Percentiles rank a stretch among this genome's conserved stretches.
These are phyloP conservation scores for Calonectria hawksworthii DNA, from an alignment of 2,329 filamentous ascomycete species.

Conservation along the genomic window DNA sequence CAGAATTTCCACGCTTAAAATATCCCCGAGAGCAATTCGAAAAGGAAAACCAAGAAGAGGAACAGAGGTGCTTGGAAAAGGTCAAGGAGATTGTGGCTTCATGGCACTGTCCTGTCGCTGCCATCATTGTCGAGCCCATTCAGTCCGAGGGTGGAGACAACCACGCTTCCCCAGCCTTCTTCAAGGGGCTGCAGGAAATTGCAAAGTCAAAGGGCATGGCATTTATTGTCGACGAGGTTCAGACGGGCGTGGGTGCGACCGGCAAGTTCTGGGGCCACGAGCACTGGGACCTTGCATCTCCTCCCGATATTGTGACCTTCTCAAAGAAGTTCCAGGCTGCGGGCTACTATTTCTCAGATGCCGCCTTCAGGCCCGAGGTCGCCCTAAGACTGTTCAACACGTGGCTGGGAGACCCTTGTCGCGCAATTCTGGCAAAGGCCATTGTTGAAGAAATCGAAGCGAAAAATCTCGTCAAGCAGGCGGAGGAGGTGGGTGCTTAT, in stretches of 20 bases:
- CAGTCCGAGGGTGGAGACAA: conserved; percentile 89
- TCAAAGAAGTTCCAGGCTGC: conserved; percentile 72
- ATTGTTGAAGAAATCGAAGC: conserved; percentile 81
- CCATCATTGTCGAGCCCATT: conserved; percentile 82
- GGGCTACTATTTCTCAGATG: conserved; percentile 56
- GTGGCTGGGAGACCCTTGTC: conserved; percentile 94
- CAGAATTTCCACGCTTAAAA: conserved; percentile 85
- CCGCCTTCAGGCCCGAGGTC: conserved; percentile 85
- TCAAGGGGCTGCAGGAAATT: conserved; percentile 79
- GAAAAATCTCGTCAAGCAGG: conserved; percentile 8
- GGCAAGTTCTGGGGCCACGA: conserved; percentile 97
- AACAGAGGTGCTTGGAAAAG: conserved; percentile 79
- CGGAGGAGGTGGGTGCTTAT: conserved; percentile 5
- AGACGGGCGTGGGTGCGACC: conserved; percentile 91
- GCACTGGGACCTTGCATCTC: conserved; percentile 84
- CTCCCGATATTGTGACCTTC: conserved; percentile 94
- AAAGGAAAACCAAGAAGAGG: conserved; percentile 83
- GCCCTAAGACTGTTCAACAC: conserved; percentile 97
- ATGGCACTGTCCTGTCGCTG: conserved; percentile 78
- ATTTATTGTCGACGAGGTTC: conserved; percentile 88
- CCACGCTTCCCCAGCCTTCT: conserved; percentile 84
- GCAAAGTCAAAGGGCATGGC: conserved; percentile 78
- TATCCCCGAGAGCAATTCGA: conserved; percentile 86
- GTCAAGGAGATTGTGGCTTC: conserved; percentile 79
- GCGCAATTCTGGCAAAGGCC: conserved; percentile 84